A percentile compares a stretch with the other conserved stretches of the same genome.
phyloP scores from a whole-genome alignment of 1,284 basidiomycete species.

The Trichosporon faecale region DNA sequence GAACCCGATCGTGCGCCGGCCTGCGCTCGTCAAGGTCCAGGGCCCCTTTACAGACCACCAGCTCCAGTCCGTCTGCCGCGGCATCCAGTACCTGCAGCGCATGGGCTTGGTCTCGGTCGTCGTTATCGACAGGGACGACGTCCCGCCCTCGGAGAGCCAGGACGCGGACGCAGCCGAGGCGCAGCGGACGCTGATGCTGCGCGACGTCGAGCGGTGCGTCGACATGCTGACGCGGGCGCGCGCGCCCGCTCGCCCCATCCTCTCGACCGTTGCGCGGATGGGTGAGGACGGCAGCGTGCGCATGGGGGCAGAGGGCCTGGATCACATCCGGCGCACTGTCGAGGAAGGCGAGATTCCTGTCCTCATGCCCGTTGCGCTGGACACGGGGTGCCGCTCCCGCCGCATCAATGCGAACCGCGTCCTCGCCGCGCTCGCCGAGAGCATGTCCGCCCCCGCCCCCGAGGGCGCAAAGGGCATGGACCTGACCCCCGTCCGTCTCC shows the following conservation, averaged over 20 bases:
- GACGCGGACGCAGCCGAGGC: constrained; percentile 38
- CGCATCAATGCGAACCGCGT: constrained; percentile 88
- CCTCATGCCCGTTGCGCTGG: constrained; percentile 87
- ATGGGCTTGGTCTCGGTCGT: constrained; percentile 93
- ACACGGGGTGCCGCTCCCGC: constrained; percentile 80
- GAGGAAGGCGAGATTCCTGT: constrained; percentile 93
- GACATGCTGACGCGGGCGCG: constrained; percentile 78
- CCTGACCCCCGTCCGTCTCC: constrained; percentile 84
- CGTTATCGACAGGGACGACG: constrained; percentile 83
- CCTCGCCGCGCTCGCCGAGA: constrained; percentile 78
- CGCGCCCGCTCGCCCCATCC: constrained; percentile 78
- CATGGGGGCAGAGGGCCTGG: constrained; percentile 66
- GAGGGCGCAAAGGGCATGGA: constrained; percentile 52
- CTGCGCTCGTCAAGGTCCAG: constrained; percentile 91
- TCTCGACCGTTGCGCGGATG: constrained; percentile 78
- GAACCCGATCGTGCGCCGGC: constrained; percentile 62
- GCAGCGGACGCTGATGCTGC: constrained; percentile 67
- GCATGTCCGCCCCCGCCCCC: constrained; percentile 60
- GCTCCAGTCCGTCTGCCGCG: constrained; percentile 86
- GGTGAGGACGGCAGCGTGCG: constrained; percentile 37
- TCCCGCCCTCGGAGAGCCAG: constrained; percentile 61
- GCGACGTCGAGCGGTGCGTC: constrained; percentile 80
- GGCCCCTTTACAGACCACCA: constrained; percentile 95
- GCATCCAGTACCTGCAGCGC: constrained; percentile 91
- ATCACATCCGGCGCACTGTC: constrained; percentile 80